Base-by-base conservation (phyloP, 495 filamentous ascomycete genomes). In the Trypethelium eluteriae region DNA sequence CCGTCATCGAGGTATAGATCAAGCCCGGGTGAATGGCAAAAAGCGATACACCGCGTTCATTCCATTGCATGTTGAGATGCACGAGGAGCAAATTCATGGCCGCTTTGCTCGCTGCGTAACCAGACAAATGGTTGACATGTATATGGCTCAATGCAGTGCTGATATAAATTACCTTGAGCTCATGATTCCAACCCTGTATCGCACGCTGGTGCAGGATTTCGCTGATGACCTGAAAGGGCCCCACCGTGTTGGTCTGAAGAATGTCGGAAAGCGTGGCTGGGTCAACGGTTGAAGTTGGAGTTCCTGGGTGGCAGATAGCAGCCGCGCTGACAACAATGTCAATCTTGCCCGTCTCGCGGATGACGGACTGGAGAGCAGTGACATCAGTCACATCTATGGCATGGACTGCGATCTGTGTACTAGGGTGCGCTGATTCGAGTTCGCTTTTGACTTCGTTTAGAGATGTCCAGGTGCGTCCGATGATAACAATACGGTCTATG, bases 301-400 rank as follows among this genome's bases (percentile, higher is more conserved):
- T 50, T 9, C 10, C 41, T n/a, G 11, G 35, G 7, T 65, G 39
- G 32, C 25, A 35, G 14, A 65, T 39, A 0, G 36, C 63, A 9
- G 63, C 67, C 25, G 25, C 47, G 35, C 46, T 41, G 12, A 68
- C 56, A 16, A 68, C 12, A 41, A 68, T 50, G 53, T 68, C 67
- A 38, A 68, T 65, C 9, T 36, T 65, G 38, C 63, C 49, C 25
- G 65, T 14, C 38, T 65, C 67, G 6, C 35, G 39, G 36, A 68
- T 2, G 53, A 68, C 57, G 34, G 49, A 32, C 9, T 39, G 46
- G 1, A 68, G 62, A 7, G 50, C 35, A 16, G 38, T 46, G n/a
- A 18, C 18, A 57, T 68, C 63, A 11, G 63, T 65, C 36, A 68
- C 44, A 32, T 63, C 64, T 32, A 53, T 63, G 2, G 46, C 34